These are phyloP conservation scores for Logfia minima DNA, from an alignment of 129 eudicot genomes.

Conservation along the genomic window DNA sequence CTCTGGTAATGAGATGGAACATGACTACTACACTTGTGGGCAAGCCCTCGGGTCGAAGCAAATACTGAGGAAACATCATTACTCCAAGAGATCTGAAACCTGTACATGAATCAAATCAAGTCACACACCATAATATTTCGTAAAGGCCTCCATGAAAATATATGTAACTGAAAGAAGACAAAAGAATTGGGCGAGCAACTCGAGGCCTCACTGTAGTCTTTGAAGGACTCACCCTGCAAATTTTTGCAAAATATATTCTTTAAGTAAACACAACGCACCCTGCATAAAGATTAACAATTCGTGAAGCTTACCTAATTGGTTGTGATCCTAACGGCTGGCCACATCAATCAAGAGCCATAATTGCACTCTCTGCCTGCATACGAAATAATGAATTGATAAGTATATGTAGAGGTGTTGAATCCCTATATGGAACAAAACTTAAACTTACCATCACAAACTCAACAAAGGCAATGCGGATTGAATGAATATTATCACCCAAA, in stretches of 20 bases:
- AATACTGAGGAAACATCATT: slow-evolving; percentile 95
- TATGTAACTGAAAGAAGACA: too few relatives aligned
- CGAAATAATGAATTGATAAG: neutral
- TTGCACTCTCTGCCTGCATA: slow-evolving; percentile 91
- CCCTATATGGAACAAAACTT: neutral
- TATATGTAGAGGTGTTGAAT: neutral
- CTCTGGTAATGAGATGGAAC: slow-evolving; percentile 4
- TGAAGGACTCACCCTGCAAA: slow-evolving; percentile 93
- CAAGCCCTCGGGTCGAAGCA: slow-evolving; percentile 96
- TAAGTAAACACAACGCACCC: neutral
- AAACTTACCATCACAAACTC: slow-evolving; percentile 72
- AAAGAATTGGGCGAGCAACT: slow-evolving; percentile 61
- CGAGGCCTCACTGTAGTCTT: slow-evolving; percentile 99
- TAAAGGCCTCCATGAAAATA: too few relatives aligned
- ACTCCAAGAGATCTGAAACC: slow-evolving; percentile 97
- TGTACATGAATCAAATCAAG: slow-evolving; percentile 20
- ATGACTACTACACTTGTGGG: slow-evolving; percentile 58
- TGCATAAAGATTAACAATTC: neutral
- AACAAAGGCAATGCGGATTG: slow-evolving; percentile 95
- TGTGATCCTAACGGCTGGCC: slow-evolving; percentile 85
- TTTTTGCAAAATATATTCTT: neutral
- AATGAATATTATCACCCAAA: slow-evolving; percentile 94
- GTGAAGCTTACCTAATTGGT: slow-evolving; percentile 59
- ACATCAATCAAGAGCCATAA: slow-evolving; percentile 85
- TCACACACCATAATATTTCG: too few relatives aligned